Evolutionary conservation across 768 basidiomycete species (phyloP), one percentile per base, ranked within the genome.

Genomic region (Xerocomellus intermedius): DNA sequence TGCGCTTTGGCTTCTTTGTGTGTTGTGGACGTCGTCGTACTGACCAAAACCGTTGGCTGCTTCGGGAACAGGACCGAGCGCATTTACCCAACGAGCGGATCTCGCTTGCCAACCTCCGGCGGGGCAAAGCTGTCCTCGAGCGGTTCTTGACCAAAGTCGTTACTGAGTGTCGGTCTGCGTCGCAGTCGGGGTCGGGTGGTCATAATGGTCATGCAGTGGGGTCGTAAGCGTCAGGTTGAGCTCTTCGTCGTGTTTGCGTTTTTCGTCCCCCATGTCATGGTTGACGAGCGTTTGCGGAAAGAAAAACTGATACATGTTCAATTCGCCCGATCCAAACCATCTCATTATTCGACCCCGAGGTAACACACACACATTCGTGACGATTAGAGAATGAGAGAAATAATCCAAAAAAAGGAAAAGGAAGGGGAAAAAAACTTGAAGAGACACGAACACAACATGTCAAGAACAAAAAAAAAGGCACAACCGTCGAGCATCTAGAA

Each of bases 71-170:
- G 92, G 94, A 90, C 67, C 91, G 87, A 78, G 94, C 93, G 0
- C 97, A 98, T 78, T 72, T 99, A 22, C 86, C 94, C 3, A 91
- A 99, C 67, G 97, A 99, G 69, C 80, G 93, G 4, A 94, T 98
- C 50, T 87, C 94, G 3, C 73, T 97, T 2, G 72, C 82, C 21
- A 98, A 98, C 64, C 78, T 98, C 22, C 79, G 80, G 19, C 82
- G 84, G 37, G 91, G 91, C 0, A 90, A 90, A 60, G 76, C 82
- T 2, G 91, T 92, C 38, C 66, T 92, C 30, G 86, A 91, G 63
- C 82, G 85, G 16, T 94, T 93, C 69, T 69, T 91, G 49, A 64
- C 76, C 2, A 82, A 80, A 24, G 78, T 83, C 2, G 82, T 80
- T 41, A 43, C 14, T 28, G 17, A 1, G 9, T 16, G 9, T 32